Evolutionary conservation across 495 filamentous ascomycete genomes (phyloP).

Genomic region (Eremomyces bilateralis): DNA sequence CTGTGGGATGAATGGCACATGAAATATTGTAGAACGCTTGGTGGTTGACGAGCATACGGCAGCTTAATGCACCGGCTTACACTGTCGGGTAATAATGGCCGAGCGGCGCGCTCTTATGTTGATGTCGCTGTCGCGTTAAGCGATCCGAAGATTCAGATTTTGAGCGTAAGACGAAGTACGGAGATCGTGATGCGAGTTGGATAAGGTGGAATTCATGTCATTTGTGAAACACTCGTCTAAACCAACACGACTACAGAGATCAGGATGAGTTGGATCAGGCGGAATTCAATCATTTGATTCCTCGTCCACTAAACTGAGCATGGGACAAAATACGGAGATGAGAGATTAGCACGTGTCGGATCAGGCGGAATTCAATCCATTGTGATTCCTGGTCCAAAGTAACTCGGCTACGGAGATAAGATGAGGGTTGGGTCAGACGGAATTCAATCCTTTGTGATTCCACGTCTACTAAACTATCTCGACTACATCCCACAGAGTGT

Average conservation of each 20-base stretch:
- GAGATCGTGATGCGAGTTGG: too few relatives aligned
- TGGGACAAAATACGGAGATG: too few relatives aligned
- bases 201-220: too few relatives aligned
- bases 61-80: slow-evolving; percentile 1
- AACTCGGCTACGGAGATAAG: neutral
- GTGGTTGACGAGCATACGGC: slow-evolving; percentile 7
- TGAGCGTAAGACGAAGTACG: too few relatives aligned
- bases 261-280: neutral
- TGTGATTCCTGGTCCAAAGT: neutral
- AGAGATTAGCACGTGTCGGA: neutral
- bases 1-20: slow-evolving; percentile 32
- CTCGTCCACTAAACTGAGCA: neutral
- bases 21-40: slow-evolving; percentile 7
- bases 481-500: neutral
- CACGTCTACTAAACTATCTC: neutral
- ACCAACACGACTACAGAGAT: too few relatives aligned
- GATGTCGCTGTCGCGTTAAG: neutral
- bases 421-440: neutral
- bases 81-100: neutral
- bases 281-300: neutral
- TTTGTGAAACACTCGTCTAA: too few relatives aligned
- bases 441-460: neutral
- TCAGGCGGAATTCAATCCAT: neutral
- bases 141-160: neutral
- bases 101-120: neutral